Percentiles rank a stretch among this genome's conserved stretches.
These are phyloP conservation scores for Yamadazyma friedrichii DNA, from an alignment of 1,139 yeast genomes.

Conservation along the genomic window DNA sequence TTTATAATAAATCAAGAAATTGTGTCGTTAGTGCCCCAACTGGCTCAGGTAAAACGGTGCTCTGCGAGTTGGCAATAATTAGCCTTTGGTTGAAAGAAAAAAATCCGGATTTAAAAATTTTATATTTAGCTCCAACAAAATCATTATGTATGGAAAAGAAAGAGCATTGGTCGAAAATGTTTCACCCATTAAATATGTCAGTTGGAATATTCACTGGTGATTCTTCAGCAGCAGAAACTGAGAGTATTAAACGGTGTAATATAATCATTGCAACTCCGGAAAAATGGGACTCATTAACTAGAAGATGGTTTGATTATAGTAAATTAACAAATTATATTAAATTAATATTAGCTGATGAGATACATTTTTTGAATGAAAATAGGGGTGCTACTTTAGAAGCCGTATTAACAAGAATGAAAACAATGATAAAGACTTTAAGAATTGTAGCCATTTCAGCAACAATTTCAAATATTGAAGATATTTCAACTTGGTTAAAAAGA, in stretches of 20 bases:
- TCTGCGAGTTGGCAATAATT: conserved; percentile 53
- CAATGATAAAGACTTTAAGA: conserved; percentile 35
- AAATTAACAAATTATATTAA: conserved; percentile 27
- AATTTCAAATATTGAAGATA: conserved; percentile 49
- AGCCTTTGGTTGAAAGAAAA: conserved; percentile 20
- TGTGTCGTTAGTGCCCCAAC: conserved; percentile 55
- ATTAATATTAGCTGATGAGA: conserved; percentile 48
- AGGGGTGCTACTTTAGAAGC: conserved; percentile 56
- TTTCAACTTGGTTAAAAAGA: conserved; percentile 43
- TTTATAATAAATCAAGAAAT: conserved; percentile 35
- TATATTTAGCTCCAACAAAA: conserved; percentile 57
- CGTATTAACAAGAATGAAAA: conserved; percentile 51
- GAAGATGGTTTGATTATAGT: conserved; percentile 46
- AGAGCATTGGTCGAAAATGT: conserved; percentile 42
- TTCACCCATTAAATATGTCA: conserved; percentile 28
- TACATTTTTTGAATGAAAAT: conserved; percentile 42
- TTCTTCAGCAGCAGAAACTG: conserved; percentile 38
- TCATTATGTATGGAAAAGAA: conserved; percentile 47
- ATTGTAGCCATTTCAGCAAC: conserved; percentile 56
- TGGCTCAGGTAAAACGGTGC: conserved; percentile 57
- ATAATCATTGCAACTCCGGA: conserved; percentile 57
- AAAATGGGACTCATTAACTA: conserved; percentile 54
- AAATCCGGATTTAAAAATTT: conserved; percentile 27
- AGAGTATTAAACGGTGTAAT: conserved; percentile 39
- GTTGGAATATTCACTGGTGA: conserved; percentile 54